A percentile compares a stretch with the other conserved stretches of the same genome.
Conservation (phyloP, 2,329 filamentous ascomycete species). For the Cladosporium sp. region DNA sequence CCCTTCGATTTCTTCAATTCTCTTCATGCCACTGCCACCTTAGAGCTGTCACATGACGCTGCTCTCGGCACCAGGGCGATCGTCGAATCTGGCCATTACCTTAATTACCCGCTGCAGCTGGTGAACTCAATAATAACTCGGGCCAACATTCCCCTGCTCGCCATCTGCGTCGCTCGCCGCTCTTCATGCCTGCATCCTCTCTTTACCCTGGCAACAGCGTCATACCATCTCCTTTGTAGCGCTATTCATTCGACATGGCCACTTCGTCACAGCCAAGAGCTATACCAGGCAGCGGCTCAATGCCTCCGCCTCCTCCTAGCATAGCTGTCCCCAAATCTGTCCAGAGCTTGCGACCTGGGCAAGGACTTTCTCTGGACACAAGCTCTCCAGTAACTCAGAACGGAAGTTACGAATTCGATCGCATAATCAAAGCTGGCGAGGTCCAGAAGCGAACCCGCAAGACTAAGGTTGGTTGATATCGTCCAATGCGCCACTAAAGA, state of each 20-base stretch:
- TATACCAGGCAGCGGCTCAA: conserved; percentile 5
- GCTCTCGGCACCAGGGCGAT: neutral
- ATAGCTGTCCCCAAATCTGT: conserved; percentile 15
- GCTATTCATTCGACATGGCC: neutral
- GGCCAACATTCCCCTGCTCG: conserved; percentile 6
- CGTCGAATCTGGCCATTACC: conserved; percentile 4
- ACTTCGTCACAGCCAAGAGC: conserved; percentile 3
- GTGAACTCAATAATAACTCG: conserved; percentile 4
- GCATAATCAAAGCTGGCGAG: conserved; percentile 83
- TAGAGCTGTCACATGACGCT: neutral
- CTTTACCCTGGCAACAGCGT: neutral
- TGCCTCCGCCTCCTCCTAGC: conserved; percentile 4
- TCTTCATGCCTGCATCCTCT: conserved; percentile 8
- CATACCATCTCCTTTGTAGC: neutral
- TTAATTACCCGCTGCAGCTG: conserved; percentile 7
- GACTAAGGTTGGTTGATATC: conserved; percentile 58
- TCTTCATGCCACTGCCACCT: neutral
- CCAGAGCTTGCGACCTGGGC: conserved; percentile 12
- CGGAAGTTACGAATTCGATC: conserved; percentile 93
- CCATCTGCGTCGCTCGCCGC: neutral
- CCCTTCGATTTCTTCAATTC: neutral
- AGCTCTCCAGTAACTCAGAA: conserved; percentile 89
- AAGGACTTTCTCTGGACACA: conserved; percentile 52
- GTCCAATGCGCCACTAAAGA: conserved; percentile 40
- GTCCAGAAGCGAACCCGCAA: conserved; percentile 86